Evolutionary conservation across 352 stramenopile genomes (phyloP), one percentile per base, ranked within the genome.

Genomic region (Pythium sp.): DNA sequence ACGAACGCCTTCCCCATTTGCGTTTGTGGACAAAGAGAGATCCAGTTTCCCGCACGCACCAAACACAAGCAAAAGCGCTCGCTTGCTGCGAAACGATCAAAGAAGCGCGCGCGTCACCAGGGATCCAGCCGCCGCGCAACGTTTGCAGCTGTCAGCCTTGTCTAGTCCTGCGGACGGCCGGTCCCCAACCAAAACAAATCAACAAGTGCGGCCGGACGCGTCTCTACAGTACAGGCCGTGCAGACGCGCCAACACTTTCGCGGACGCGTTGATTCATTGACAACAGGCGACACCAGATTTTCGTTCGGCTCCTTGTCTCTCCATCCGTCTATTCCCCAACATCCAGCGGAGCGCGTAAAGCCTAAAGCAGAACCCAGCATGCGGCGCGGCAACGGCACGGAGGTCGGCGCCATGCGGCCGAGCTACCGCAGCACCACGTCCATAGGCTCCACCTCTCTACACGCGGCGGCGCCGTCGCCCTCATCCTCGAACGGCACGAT

Each of bases 401-500:
- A 51, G 34, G 30, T 32, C 54, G 69, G 77, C 54, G 71, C 51
- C 46, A 67, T 77, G 62, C 75, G 72, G 1, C 65, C 75, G 15
- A 79, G 66, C 38, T 73, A 80, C 66, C 71, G 71, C 60, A 69
- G 68, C 61, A 63, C 64, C 5, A 68, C 65, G 61, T 71, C 65
- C n/a, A 43, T 41, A 15, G 28, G 26, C 18, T 58, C 60, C 4
- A 41, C 28, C 15, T 43, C 63, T 18, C 18, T 51, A 7, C 43
- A 51, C 43, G 43, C 43, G 51, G 54, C 47, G 43, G 28, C 43
- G 22, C 22, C 38, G 26, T n/a, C 43, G 18, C 9, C 38, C 26
- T 18, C 41, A 0, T 51, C 43, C 5, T 51, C n/a, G 32, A 70
- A 73, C 65, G 75, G 77, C 65, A 92, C 82, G 28, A 77, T 87